Base-by-base conservation (phyloP, 1,139 yeast species). In the Sugiyamaella castrensis region DNA sequence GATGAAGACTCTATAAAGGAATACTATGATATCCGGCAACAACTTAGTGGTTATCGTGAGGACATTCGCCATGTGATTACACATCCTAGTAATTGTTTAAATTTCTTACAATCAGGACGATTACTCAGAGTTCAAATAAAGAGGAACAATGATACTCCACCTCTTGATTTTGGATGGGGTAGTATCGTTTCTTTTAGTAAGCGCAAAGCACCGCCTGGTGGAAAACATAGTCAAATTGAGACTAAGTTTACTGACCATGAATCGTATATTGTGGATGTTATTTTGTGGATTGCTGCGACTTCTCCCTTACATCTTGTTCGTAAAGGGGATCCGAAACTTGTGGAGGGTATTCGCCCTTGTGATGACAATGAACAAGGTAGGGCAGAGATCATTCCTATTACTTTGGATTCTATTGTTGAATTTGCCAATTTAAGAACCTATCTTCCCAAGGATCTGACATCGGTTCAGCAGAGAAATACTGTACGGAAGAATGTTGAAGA, bases 321-420 rank as follows among this genome's bases (percentile, higher is more conserved):
- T 58, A 74, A 59, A 47, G 59, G 60, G 31, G 82, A 81, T 59
- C 96, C 96, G 9, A 74, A 71, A 11, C 74, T 91, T 51, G 91
- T 95, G 10, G 87, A 84, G 56, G 98, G 98, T 40, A 86, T 92
- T 40, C 78, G 95, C 58, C 96, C 98, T 1, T 83, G 95, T 0
- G 75, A 74, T 19, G 62, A 52, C 24, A 92, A 83, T 3, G 96
- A 87, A 61, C 76, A 81, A 56, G 73, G 87, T 1, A 77, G 84
- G 54, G 80, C 85, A 46, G 95, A 88, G 59, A 79, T 85, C 47
- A 81, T 92, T 47, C 96, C 98, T 37, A 80, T 92, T 33, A 86
- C 96, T 0, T 72, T 92, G 55, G 82, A 80, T 50, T 84, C 95
- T 0, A 82, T 94, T 55, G 76, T 77, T 48, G 77, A 78, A 49